Evolutionary conservation across 345 rosid genomes (phyloP), one percentile per base, ranked within the genome.

Genomic region (Syzygium aromaticum): DNA sequence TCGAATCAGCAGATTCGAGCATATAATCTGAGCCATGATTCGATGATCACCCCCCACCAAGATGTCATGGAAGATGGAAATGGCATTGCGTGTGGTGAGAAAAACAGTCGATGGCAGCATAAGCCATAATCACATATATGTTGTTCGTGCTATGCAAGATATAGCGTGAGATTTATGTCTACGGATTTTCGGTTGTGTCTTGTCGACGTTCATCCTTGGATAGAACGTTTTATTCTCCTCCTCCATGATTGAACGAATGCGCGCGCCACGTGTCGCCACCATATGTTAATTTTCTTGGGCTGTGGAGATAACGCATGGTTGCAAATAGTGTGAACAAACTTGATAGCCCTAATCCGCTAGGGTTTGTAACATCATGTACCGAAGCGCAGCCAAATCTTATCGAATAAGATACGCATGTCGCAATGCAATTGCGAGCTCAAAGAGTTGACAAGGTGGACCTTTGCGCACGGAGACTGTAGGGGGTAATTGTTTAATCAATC

Each of bases 381-480:
- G 38, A 38, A 73, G 25, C 10, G 49, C 49, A 40, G 38, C 11
- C 82, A 10, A 38, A 19, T 73, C 25, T 7, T 38, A 73, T 73
- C 49, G 49, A 73, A 38, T 73, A 14, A 19, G 82, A 73, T 73
- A 21, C 7, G 49, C 82, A 38, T 1, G 5, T 73, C 27, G 11
- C 2, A 19, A 43, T 40, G 14, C 49, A 22, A 73, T 73, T 9
- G 38, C 2, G 38, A 38, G 49, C 25, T 10, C 10, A 11, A 73
- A 38, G 43, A 73, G 80, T 5, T 19, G 14, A 38, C 7, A 19
- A 19, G 80, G 80, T 19, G 80, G 25, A 73, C 30, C 54, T 83
- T 1, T 49, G 22, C 6, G 0, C 3, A 1, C 2, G 2, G 3
- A 73, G 14, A 38, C 38, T 33, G 5, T 19, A 13, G 0, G 2